Conservation (phyloP, 768 basidiomycete species). For the Leccinum sublutescens region DNA sequence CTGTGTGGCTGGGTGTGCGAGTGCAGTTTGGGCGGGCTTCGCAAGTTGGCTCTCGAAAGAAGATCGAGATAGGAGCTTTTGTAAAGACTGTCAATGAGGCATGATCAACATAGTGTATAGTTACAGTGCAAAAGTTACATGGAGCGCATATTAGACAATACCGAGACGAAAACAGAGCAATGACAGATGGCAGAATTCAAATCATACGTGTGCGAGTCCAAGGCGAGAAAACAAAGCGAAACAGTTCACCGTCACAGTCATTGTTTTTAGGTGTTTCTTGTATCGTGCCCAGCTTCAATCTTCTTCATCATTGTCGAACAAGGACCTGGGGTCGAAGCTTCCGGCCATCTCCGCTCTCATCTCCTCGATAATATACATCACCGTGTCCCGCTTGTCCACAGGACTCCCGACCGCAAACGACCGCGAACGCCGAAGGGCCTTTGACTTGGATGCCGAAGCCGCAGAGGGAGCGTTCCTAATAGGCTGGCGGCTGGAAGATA, state of each 20-base stretch:
- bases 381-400: neutral
- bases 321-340: conserved; percentile 17
- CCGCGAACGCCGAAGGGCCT: conserved; percentile 24
- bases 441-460: conserved; percentile 7
- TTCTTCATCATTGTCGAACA: conserved; percentile 16
- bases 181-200: neutral
- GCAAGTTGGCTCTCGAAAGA: neutral
- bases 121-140: neutral
- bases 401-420: conserved; percentile 20
- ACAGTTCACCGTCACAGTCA: neutral
- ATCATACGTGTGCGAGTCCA: neutral
- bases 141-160: neutral
- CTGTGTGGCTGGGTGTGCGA: neutral
- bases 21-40: neutral
- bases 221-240: neutral
- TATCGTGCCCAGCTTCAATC: neutral
- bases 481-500: conserved; percentile 3
- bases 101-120: conserved; percentile 25
- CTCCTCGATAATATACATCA: conserved; percentile 19
- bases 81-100: no score
- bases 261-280: no score
- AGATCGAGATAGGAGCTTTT: no score
- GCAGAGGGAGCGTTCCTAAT: neutral
- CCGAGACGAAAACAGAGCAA: neutral
- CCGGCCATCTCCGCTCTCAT: conserved; percentile 19